Evolutionary conservation across 2,329 filamentous ascomycete genomes (phyloP), one percentile per base, ranked within the genome.

Genomic region (Trichoderma endophyticum): DNA sequence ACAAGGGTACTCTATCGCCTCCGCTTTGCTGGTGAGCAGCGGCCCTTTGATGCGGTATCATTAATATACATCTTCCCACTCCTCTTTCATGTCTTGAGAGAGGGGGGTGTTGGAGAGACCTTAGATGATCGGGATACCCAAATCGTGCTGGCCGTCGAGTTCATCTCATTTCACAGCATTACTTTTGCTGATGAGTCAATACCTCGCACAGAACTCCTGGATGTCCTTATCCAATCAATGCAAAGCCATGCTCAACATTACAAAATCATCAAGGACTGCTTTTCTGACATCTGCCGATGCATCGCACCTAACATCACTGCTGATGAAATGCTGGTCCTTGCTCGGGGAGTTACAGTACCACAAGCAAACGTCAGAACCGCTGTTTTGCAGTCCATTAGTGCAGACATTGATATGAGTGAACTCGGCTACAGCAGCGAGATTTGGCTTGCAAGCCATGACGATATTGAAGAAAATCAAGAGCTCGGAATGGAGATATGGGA

Each of bases 371-470:
- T 98, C 43, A 89, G 96, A 73, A 93, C 92, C 15, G 92, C 95
- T 6, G 91, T 95, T 8, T 84, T 99, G 54, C 95, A 98, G 81
- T 93, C 93, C 7, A 95, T 98, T 77, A 94, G 94, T 78, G 90
- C 93, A 24, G 95, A 98, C 75, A 90, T 99, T 60, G 95, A 98
- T 79, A 88, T 99, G 84, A 95, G 92, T 71, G 95, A 98, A 67
- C 86, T 95, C 39, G 88, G 91, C 34, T 96, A 94, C 78, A 96
- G 92, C 3, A 92, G 96, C 73, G 93, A 98, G 79, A 92, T 99
- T 26, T 99, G 94, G 94, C 86, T 99, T 56, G 93, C 93, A 57
- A 95, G 91, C 77, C 95, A 99, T 77, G 96, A 99, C 75, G 93
- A 97, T 76, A 89, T 94, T 24, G 89, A 92, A 57, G 95, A 98